Conservation (phyloP, 176 grass and related monocot species). For the Phoenix dactylifera region DNA sequence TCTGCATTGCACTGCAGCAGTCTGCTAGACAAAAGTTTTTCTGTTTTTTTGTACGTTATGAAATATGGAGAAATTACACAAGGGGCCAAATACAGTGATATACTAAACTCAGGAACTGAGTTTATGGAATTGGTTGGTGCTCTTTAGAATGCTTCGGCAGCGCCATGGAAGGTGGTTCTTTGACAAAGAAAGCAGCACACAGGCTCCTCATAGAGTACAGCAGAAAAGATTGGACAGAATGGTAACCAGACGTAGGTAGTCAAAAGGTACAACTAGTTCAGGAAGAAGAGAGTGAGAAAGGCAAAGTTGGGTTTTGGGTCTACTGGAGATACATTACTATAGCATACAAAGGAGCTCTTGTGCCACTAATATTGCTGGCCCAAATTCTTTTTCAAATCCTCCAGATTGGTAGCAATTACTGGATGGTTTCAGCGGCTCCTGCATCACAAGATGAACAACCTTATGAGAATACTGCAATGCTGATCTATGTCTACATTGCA, state of each 20-base stretch:
- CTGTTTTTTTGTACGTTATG: constrained; percentile 29
- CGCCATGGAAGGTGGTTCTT: background rate
- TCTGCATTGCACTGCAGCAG: background rate
- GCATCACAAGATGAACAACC: constrained; percentile 40
- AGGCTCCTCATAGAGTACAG: constrained; percentile 7
- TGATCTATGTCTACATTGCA: constrained; percentile 63
- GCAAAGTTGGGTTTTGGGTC: constrained; percentile 76
- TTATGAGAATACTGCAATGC: constrained; percentile 42
- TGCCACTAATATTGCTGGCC: constrained; percentile 55
- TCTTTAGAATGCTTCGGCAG: constrained; percentile 51
- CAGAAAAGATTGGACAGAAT: constrained; percentile 31
- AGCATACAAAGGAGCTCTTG: constrained; percentile 67
- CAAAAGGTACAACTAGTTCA: constrained; percentile 63
- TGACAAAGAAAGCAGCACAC: constrained; percentile 10
- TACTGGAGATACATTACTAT: constrained; percentile 83
- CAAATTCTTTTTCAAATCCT: constrained; percentile 77
- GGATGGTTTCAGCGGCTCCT: constrained; percentile 77
- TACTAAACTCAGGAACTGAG: constrained; percentile 57
- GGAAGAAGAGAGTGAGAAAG: constrained; percentile 91
- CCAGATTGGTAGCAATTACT: constrained; percentile 88
- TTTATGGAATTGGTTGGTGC: constrained; percentile 75
- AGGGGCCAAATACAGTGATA: constrained; percentile 56
- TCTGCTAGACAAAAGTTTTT: background rate
- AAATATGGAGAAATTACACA: constrained; percentile 67
- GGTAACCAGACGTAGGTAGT: constrained; percentile 19